Percentiles rank a stretch among this genome's conserved stretches.
phyloP scores from a whole-genome alignment of 1,139 yeast genomes.

The Candida pseudocylindracea region DNA sequence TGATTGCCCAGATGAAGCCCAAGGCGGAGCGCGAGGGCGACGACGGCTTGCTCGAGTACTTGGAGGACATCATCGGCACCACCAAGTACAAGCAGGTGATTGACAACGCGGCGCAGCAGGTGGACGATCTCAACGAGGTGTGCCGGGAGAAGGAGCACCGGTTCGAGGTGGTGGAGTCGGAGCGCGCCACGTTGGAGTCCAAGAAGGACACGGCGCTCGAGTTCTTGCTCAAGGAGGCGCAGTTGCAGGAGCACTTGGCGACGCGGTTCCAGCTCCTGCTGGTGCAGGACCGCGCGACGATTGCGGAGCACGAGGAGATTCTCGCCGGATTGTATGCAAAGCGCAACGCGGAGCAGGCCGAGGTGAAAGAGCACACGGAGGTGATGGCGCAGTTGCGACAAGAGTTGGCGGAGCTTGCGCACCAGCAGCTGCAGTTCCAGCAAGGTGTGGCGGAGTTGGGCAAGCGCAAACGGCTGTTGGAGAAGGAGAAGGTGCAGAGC shows the following conservation, averaged over 20 bases:
- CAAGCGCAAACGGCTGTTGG: too few relatives aligned
- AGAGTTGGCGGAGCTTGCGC: background rate
- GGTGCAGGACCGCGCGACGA: conserved; percentile 13
- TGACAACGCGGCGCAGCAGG: conserved; percentile 34
- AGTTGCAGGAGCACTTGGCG: conserved; percentile 28
- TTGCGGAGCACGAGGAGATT: conserved; percentile 15
- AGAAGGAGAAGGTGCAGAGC: too few relatives aligned
- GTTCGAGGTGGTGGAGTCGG: conserved; percentile 60
- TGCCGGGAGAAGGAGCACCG: conserved; percentile 70
- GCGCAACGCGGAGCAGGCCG: conserved; percentile 22
- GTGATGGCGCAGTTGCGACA: conserved; percentile 4
- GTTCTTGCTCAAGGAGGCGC: conserved; percentile 45
- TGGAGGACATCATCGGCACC: conserved; percentile 95
- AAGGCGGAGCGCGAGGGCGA: conserved; percentile 86
- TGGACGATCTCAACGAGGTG: conserved; percentile 52
- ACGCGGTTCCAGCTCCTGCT: conserved; percentile 33
- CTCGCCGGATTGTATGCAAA: conserved; percentile 16
- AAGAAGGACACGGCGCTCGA: conserved; percentile 49
- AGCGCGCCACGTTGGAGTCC: conserved; percentile 44
- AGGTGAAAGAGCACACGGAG: conserved; percentile 18
- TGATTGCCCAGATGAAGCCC: conserved; percentile 96
- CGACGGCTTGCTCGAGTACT: conserved; percentile 81
- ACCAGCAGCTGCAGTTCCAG: too few relatives aligned
- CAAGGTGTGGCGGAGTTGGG: too few relatives aligned
- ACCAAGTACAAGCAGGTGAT: conserved; percentile 60